Percentiles rank a stretch among this genome's conserved stretches.
These are phyloP conservation scores for Coprinopsis marcescibilis DNA, from an alignment of 768 basidiomycete genomes.

Conservation along the genomic window DNA sequence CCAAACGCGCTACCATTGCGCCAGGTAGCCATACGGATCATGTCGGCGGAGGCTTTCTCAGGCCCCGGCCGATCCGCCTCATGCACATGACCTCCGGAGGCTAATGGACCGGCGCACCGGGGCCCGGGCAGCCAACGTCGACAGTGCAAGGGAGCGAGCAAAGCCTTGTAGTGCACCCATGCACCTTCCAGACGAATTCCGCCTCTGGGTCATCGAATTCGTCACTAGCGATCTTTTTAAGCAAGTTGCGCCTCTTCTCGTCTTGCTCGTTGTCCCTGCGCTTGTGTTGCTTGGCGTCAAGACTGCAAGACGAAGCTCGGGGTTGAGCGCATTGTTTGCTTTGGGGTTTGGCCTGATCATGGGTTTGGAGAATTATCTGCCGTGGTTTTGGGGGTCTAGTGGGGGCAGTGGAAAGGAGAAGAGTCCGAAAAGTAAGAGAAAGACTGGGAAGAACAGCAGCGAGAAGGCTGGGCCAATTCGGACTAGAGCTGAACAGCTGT, in stretches of 20 bases:
- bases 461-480: constrained; percentile 43
- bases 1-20: constrained; percentile 96
- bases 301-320: constrained; percentile 16
- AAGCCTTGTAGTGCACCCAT: constrained; percentile 28
- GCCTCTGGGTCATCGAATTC: constrained; percentile 33
- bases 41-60: not conserved
- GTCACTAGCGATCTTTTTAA: constrained; percentile 37
- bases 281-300: constrained; percentile 39
- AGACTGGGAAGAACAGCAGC: constrained; percentile 14
- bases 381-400: constrained; percentile 53
- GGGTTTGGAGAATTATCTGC: constrained; percentile 57
- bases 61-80: not conserved
- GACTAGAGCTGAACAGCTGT: constrained; percentile 53
- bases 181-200: constrained; percentile 37
- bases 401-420: constrained; percentile 16
- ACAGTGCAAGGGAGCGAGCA: not conserved
- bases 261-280: constrained; percentile 51
- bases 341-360: constrained; percentile 29
- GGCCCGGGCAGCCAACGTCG: not conserved
- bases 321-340: no score
- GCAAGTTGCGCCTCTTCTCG: constrained; percentile 53
- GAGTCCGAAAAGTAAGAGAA: constrained; percentile 1
- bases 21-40: constrained; percentile 52
- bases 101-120: no score
- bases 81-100: no score